Evolutionary conservation across 2,329 filamentous ascomycete species (phyloP), one percentile per base, ranked within the genome.

Genomic region (Phaeosphaeriaceae sp.): DNA sequence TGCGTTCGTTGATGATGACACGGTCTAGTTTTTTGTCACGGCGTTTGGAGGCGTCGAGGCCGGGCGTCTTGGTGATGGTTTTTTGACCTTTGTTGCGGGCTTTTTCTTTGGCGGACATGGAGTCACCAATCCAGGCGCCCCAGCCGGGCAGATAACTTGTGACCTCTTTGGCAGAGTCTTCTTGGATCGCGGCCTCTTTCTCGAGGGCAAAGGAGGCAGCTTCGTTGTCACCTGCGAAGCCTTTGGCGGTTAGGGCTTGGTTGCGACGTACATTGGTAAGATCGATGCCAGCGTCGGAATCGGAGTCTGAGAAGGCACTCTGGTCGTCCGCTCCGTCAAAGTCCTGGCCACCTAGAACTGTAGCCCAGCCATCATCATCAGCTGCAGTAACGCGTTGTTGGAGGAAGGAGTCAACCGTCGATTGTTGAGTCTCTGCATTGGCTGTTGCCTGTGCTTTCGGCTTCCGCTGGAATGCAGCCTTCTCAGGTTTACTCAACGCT

Each of bases 1-100:
- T 81, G 79, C 92, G 96, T 83, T 99, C 91, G 67, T 89, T 96
- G 63, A 99, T 88, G 51, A 97, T 96, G 11, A 97, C 93, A 54
- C 84, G 84, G 44, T 90, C 86, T 53, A 96, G 76, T 75, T 89
- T 92, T 45, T 85, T 85, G 66, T 97, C 94, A 75, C 90, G 88
- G 41, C 94, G 85, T 51, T 92, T 83, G 51, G 87, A 82, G 58
- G 85, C 84, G 73, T 90, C 88, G 58, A 95, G 80, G 30, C 91
- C 92, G 53, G 90, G 83, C 12, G 85, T 76, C 67, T 85, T 88
- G 26, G 79, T 85, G 45, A 76, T 73, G 3, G 90, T 74, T 66
- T 87, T 85, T 15, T 83, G 71, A 46, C 76, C 72, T 21, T 69
- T 66, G 50, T n/a, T n/a, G n/a, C n/a, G n/a, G 88, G 86, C 60